These are phyloP conservation scores for Eleusine indica DNA, from an alignment of 176 grass and related monocot species.

Conservation along the genomic window DNA sequence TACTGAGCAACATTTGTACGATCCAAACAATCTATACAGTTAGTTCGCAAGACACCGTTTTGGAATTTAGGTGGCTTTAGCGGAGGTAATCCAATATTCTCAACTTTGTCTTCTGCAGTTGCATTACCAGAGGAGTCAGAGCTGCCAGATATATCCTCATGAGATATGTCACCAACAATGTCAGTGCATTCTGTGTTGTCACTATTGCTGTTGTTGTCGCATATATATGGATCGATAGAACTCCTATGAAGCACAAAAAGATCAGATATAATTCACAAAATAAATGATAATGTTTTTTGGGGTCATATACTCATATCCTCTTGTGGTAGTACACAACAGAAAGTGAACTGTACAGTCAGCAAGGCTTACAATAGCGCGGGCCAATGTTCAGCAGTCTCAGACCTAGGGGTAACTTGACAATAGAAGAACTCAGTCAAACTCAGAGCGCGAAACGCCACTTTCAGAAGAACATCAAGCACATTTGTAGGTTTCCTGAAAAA, in stretches of 20 bases:
- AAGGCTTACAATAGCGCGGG: constrained; percentile 59
- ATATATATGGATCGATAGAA: constrained; percentile 41
- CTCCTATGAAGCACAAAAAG: constrained; percentile 40
- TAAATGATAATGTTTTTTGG: neutral
- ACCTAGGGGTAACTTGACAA: constrained; percentile 57
- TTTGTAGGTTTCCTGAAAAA: constrained; percentile 70
- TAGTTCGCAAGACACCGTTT: constrained; percentile 81
- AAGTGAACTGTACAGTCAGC: neutral
- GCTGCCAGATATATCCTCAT: constrained; percentile 67
- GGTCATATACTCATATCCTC: neutral
- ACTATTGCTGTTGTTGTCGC: constrained; percentile 63
- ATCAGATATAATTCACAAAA: constrained; percentile 18
- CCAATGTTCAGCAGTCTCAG: constrained; percentile 55
- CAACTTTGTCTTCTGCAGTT: constrained; percentile 56
- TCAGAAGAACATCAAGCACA: constrained; percentile 75
- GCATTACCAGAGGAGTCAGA: constrained; percentile 61
- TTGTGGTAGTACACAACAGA: constrained; percentile 13
- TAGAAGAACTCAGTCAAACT: constrained; percentile 81
- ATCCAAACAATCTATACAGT: constrained; percentile 97
- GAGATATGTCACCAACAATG: constrained; percentile 53
- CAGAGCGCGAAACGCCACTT: constrained; percentile 73
- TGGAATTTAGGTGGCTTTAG: constrained; percentile 68
- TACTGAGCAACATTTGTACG: constrained; percentile 98
- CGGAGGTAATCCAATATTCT: constrained; percentile 37
- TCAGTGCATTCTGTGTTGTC: constrained; percentile 60